Percentiles rank a stretch among this genome's conserved stretches.
These are phyloP conservation scores for Botrytis porri DNA, from an alignment of 2,329 filamentous ascomycete species.

Conservation along the genomic window DNA sequence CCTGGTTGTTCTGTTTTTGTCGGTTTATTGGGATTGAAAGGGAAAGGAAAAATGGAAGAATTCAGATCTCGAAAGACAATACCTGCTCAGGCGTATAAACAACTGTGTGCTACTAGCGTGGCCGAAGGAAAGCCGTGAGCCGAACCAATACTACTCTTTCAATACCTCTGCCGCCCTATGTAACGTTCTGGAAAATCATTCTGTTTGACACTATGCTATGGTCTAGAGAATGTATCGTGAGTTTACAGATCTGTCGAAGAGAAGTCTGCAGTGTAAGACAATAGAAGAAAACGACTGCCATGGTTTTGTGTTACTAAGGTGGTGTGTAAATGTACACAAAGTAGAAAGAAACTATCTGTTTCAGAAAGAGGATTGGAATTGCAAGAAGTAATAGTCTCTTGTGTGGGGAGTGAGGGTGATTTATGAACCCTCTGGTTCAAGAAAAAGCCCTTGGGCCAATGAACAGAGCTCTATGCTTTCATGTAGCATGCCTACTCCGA, in stretches of 20 bases:
- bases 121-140: neutral
- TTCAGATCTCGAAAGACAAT: neutral
- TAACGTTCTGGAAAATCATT: neutral
- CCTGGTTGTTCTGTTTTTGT: neutral
- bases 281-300: neutral
- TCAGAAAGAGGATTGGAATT: neutral
- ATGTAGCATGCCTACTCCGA: neutral
- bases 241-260: neutral
- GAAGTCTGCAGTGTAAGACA: neutral
- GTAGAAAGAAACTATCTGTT: neutral
- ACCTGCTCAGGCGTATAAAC: neutral
- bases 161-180: neutral
- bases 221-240: neutral
- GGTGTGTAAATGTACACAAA: neutral
- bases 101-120: neutral
- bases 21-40: neutral
- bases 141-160: neutral
- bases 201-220: neutral
- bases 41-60: neutral
- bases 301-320: neutral
- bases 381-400: neutral
- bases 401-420: neutral
- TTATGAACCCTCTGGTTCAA: neutral
- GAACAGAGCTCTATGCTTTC: neutral
- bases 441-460: neutral